Percentiles rank a stretch among this genome's conserved stretches.
phyloP scores from a whole-genome alignment of 306 rosid genomes.

The Vigna unguiculata region DNA sequence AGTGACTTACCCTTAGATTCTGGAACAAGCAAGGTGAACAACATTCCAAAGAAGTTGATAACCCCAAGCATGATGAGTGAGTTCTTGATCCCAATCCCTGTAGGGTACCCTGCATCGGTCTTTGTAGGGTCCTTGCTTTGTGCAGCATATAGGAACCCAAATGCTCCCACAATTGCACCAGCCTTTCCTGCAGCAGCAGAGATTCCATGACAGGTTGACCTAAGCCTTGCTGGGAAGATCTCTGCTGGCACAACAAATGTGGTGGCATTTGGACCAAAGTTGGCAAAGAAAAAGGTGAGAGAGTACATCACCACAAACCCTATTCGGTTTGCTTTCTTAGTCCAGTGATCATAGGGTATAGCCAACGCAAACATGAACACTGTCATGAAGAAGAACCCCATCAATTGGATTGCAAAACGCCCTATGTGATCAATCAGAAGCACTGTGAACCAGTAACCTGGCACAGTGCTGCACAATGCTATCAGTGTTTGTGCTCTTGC shows the following conservation, averaged over 20 bases:
- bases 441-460: slow-evolving; percentile 91
- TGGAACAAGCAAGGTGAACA: slow-evolving; percentile 71
- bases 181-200: slow-evolving; percentile 90
- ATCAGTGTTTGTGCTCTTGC: slow-evolving; percentile 78
- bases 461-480: slow-evolving; percentile 76
- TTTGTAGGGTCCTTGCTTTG: slow-evolving; percentile 47
- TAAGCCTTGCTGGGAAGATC: slow-evolving; percentile 78
- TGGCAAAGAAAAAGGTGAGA: slow-evolving; percentile 78
- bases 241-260: slow-evolving; percentile 87
- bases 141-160: slow-evolving; percentile 81
- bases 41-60: slow-evolving; percentile 61
- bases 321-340: slow-evolving; percentile 38
- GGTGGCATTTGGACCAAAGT: slow-evolving; percentile 86
- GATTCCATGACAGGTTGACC: slow-evolving; percentile 89
- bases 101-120: slow-evolving; percentile 66
- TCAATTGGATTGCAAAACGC: slow-evolving; percentile 65
- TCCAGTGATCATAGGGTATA: slow-evolving; percentile 85
- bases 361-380: slow-evolving; percentile 87
- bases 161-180: slow-evolving; percentile 87
- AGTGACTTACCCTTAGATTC: slow-evolving; percentile 82
- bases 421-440: slow-evolving; percentile 66
- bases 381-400: slow-evolving; percentile 92
- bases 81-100: slow-evolving; percentile 77
- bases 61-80: slow-evolving; percentile 72
- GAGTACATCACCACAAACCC: slow-evolving; percentile 75